Percentiles rank a stretch among this genome's conserved stretches.
These are phyloP conservation scores for Grifola frondosa DNA, from an alignment of 1,284 basidiomycete genomes.

Conservation along the genomic window DNA sequence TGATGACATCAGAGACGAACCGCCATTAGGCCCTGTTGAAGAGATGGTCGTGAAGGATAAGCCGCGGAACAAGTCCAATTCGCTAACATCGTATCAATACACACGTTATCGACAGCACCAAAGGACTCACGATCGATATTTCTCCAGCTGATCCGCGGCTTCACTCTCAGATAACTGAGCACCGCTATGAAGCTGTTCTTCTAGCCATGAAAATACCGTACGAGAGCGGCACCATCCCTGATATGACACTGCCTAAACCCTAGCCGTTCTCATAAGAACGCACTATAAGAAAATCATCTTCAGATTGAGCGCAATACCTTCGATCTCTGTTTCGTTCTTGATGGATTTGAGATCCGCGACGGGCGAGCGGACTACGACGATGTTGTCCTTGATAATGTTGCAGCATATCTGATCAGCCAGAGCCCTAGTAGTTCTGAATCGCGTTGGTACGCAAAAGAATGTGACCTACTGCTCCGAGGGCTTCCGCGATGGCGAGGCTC, in stretches of 20 bases:
- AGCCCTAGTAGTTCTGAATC: slow-evolving; percentile 4
- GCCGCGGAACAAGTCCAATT: slow-evolving; percentile 80
- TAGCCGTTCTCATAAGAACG: not conserved
- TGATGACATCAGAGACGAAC: slow-evolving; percentile 40
- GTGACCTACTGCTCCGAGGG: slow-evolving; percentile 62
- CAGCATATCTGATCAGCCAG: slow-evolving; percentile 19
- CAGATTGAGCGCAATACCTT: slow-evolving; percentile 21
- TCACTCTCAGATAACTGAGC: slow-evolving; percentile 78
- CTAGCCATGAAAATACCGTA: slow-evolving; percentile 93
- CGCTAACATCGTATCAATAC: slow-evolving; percentile 36
- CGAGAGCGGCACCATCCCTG: slow-evolving; percentile 87
- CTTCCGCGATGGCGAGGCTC: slow-evolving; percentile 76
- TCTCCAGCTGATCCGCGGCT: slow-evolving; percentile 78
- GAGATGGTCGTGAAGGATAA: slow-evolving; percentile 94
- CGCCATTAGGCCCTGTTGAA: slow-evolving; percentile 84
- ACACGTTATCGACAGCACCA: not conserved
- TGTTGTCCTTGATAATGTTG: slow-evolving; percentile 38
- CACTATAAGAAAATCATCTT: not conserved
- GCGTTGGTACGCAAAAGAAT: slow-evolving; percentile 6
- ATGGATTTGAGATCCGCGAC: slow-evolving; percentile 85
- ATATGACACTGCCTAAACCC: slow-evolving; percentile 91
- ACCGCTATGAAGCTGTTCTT: slow-evolving; percentile 72
- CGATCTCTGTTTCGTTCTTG: slow-evolving; percentile 84
- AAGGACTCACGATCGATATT: slow-evolving; percentile 73
- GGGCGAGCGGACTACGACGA: slow-evolving; percentile 67